phyloP scores from a whole-genome alignment of 2,329 filamentous ascomycete species.

The Drechslerella stenobrocha region DNA sequence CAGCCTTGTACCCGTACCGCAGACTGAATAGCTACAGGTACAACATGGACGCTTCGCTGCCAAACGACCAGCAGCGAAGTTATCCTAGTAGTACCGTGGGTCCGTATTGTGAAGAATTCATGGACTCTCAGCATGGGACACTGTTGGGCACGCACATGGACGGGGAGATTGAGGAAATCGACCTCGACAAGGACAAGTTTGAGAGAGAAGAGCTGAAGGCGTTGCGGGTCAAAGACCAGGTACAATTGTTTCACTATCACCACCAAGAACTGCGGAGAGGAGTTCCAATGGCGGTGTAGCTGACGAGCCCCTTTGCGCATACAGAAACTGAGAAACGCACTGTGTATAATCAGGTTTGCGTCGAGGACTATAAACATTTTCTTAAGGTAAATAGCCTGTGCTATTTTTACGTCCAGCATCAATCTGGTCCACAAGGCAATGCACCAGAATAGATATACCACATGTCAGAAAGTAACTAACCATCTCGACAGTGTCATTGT shows the following conservation, averaged over 20 bases:
- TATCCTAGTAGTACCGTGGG: conserved; percentile 4
- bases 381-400: no score
- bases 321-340: conserved; percentile 24
- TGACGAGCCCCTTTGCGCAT: background rate
- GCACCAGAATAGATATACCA: background rate
- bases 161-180: conserved; percentile 25
- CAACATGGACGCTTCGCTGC: conserved; percentile 17
- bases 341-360: conserved; percentile 20
- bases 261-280: no score
- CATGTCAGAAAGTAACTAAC: conserved; percentile 6
- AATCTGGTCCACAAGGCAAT: no score
- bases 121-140: conserved; percentile 28
- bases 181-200: conserved; percentile 40
- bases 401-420: no score
- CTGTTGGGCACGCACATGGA: conserved; percentile 23
- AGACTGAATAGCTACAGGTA: conserved; percentile 20
- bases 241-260: conserved; percentile 6
- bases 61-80: background rate
- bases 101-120: conserved; percentile 28
- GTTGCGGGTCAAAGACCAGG: conserved; percentile 25
- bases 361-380: conserved; percentile 22
- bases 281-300: no score
- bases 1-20: conserved; percentile 30
- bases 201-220: conserved; percentile 33
- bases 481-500: conserved; percentile 16